Evolutionary conservation across 2,329 filamentous ascomycete species (phyloP).

Genomic region (Botryosphaeria dothidea): DNA sequence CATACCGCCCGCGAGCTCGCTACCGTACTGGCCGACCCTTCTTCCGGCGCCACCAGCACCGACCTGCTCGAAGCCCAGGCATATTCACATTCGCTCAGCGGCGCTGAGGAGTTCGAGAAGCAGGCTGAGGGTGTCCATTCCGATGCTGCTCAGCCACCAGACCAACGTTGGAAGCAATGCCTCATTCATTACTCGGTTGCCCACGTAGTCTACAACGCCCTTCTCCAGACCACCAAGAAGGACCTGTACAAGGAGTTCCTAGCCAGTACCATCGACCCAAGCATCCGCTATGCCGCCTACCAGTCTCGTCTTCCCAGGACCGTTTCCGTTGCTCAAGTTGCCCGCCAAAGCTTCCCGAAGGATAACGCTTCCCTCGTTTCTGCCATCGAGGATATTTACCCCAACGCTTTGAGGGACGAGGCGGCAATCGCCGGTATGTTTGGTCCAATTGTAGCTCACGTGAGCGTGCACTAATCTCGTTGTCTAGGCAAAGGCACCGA

Average conservation of each 20-base stretch:
- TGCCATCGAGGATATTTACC: slow-evolving; percentile 70
- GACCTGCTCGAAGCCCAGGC: slow-evolving; percentile 85
- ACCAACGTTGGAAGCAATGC: slow-evolving; percentile 71
- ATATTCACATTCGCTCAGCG: slow-evolving; percentile 75
- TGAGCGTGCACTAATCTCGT: neutral
- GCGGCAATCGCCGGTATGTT: slow-evolving; percentile 50
- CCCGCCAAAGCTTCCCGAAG: slow-evolving; percentile 73
- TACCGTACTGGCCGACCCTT: slow-evolving; percentile 62
- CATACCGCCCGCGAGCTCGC: slow-evolving; percentile 69
- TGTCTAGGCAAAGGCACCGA: slow-evolving; percentile 32
- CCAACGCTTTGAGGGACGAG: slow-evolving; percentile 49
- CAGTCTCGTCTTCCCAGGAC: slow-evolving; percentile 86
- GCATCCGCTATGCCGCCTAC: slow-evolving; percentile 91
- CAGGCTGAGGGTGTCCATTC: slow-evolving; percentile 54
- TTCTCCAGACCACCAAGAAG: slow-evolving; percentile 66
- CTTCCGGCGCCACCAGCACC: slow-evolving; percentile 62
- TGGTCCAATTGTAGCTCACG: too few species aligned
- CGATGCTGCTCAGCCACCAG: slow-evolving; percentile 24
- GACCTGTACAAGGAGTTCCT: slow-evolving; percentile 86
- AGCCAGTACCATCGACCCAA: slow-evolving; percentile 84
- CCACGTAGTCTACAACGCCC: slow-evolving; percentile 77
- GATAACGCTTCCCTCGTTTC: slow-evolving; percentile 63
- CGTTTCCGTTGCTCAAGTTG: slow-evolving; percentile 75
- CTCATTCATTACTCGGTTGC: slow-evolving; percentile 74
- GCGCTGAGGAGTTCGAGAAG: slow-evolving; percentile 82